phyloP scores from a whole-genome alignment of 495 filamentous ascomycete genomes.

The Lasiosphaeris hirsuta region DNA sequence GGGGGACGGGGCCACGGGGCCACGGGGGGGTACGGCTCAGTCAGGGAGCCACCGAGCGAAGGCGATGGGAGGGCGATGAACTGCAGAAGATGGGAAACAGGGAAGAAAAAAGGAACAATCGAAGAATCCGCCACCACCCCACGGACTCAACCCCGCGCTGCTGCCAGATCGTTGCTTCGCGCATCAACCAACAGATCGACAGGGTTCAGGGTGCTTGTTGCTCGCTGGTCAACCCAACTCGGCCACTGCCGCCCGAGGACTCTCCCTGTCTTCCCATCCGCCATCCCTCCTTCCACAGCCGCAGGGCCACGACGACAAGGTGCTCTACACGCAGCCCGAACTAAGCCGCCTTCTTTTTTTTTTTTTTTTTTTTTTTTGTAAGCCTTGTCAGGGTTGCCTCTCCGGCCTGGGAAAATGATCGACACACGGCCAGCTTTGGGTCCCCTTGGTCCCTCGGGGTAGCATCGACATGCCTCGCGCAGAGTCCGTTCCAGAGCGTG shows the following conservation, averaged over 20 bases:
- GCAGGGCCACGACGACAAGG: too few relatives aligned
- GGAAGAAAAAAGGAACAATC: slow-evolving; percentile 16
- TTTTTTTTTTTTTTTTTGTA: background rate
- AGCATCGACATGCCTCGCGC: too few relatives aligned
- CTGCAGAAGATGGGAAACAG: background rate
- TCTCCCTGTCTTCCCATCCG: too few relatives aligned
- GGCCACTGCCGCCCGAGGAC: too few relatives aligned
- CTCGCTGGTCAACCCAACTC: background rate
- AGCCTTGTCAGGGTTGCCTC: background rate
- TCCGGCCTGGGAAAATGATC: slow-evolving; percentile 5
- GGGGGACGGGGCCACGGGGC: too few relatives aligned
- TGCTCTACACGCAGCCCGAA: too few relatives aligned
- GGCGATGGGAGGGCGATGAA: background rate
- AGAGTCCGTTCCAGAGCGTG: too few relatives aligned
- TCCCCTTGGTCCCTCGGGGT: too few relatives aligned
- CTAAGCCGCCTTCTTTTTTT: background rate
- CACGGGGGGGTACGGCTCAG: slow-evolving; percentile 7
- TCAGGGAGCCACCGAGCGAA: slow-evolving; percentile 8
- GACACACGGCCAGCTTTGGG: background rate
- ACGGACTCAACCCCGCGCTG: background rate
- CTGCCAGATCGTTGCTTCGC: too few relatives aligned
- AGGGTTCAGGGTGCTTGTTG: too few relatives aligned
- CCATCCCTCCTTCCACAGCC: too few relatives aligned
- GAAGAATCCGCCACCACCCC: slow-evolving; percentile 23
- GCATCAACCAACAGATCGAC: too few relatives aligned